Evolutionary conservation across 2,329 filamentous ascomycete species (phyloP).

Genomic region (Trichophyton benhamiae): DNA sequence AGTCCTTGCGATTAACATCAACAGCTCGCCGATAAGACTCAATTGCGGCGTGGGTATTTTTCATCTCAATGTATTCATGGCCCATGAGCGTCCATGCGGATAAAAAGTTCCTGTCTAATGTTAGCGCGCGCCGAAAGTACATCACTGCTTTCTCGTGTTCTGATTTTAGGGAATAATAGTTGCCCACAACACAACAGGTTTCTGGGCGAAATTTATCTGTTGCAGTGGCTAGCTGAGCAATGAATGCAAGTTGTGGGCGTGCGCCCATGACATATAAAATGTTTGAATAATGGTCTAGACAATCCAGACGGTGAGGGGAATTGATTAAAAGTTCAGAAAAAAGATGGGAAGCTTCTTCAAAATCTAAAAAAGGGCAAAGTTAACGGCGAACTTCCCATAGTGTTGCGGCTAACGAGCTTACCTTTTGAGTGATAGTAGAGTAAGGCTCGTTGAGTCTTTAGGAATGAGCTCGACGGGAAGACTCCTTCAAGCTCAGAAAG

Average conservation of each 20-base stretch:
- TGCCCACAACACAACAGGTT: constrained; percentile 91
- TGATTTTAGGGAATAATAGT: constrained; percentile 90
- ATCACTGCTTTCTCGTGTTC: constrained; percentile 97
- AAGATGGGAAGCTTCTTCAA: constrained; percentile 50
- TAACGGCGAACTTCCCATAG: constrained; percentile 5
- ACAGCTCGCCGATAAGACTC: constrained; percentile 93
- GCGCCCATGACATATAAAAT: constrained; percentile 88
- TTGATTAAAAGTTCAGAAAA: constrained; percentile 56
- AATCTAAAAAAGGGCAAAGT: constrained; percentile 32
- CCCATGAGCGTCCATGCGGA: constrained; percentile 98
- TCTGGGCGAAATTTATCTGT: constrained; percentile 95
- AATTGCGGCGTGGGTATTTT: constrained; percentile 95
- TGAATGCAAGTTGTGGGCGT: constrained; percentile 77
- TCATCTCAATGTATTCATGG: constrained; percentile 96
- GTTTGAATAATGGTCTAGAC: constrained; percentile 91
- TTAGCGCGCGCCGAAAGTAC: constrained; percentile 88
- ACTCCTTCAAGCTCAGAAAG: constrained; percentile 68
- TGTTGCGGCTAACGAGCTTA: constrained; percentile 11
- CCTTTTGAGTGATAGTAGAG: constrained; percentile 78
- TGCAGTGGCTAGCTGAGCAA: constrained; percentile 79
- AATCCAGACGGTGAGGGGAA: constrained; percentile 63
- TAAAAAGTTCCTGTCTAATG: constrained; percentile 76
- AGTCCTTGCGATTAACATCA: constrained; percentile 90
- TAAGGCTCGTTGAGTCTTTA: constrained; percentile 79
- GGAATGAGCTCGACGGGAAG: constrained; percentile 78